Base-by-base conservation (phyloP, 352 stramenopile genomes). In the Globisporangium camurandrum region DNA sequence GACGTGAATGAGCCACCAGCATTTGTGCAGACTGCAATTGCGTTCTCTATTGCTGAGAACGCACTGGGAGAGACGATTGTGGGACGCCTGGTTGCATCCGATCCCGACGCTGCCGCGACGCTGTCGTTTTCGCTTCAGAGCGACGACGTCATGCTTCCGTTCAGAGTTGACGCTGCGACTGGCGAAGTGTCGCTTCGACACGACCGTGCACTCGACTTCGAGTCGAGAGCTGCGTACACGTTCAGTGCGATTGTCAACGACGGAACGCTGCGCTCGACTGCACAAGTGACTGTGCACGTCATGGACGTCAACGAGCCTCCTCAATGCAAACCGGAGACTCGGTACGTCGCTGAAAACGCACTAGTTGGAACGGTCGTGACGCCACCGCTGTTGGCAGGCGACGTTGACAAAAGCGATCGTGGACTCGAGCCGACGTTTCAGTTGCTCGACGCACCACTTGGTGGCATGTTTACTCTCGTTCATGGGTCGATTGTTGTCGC, bases 251-350 rank as follows among this genome's bases (percentile, higher is more conserved):
- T n/a, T 5, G 49, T 48, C 26, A 48, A 27, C 38, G 38, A 54
- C 23, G 27, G 49, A 1, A 9, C 4, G 31, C 38, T 54, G 10
- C 39, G 8, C 3, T 10, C 49, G 10, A 48, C 49, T 16, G 19
- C 28, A 20, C 46, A n/a, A 5, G 34, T 54, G 6, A 8, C 26
- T 20, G 20, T 54, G 10, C 26, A 46, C 37, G 49, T 54, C 26
- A 28, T 28, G 6, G 49, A 54, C 17, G 49, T 54, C 12, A 54
- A 54, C 14, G 49, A 54, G n/a, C 36, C 49, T 1, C 49, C 49
- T 36, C 19, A 17, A 11, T 54, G 49, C 26, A 14, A 10, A 1
- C 8, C 27, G 17, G 49, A 54, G 23, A 19, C 27, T 2, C 49
- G 49, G 3, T 39, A 23, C 22, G 19, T 54, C 4, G 23, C 16